Evolutionary conservation across 202 grass and related monocot species (phyloP).

Genomic region (Elaeis oleifera): DNA sequence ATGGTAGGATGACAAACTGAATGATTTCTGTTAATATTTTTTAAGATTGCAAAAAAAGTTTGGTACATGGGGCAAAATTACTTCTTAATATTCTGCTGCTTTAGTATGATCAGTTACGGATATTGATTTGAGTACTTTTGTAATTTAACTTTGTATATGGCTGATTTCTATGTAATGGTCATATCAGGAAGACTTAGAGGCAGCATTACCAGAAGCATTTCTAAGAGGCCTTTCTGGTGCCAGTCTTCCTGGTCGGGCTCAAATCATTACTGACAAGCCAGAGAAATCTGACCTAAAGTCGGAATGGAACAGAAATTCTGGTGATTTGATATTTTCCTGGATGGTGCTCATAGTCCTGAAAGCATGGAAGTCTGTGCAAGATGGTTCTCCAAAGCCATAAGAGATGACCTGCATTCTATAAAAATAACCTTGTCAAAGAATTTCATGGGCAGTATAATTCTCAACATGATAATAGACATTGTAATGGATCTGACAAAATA

Average conservation of each 20-base stretch:
- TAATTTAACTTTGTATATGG: constrained; percentile 7
- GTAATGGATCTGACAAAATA: constrained; percentile 12
- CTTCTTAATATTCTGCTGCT: no score
- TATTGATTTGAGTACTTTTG: not conserved
- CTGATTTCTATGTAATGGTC: constrained; percentile 19
- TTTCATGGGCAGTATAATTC: constrained; percentile 11
- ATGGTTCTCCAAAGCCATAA: constrained; percentile 31
- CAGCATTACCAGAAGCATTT: constrained; percentile 34
- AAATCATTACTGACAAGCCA: constrained; percentile 31
- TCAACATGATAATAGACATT: constrained; percentile 4
- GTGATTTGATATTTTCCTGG: constrained; percentile 42
- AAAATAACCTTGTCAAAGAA: constrained; percentile 17
- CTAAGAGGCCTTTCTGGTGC: constrained; percentile 31
- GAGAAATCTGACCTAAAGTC: constrained; percentile 3
- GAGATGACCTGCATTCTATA: constrained; percentile 1
- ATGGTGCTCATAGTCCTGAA: constrained; percentile 44
- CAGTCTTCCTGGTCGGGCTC: constrained; percentile 30
- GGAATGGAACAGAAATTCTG: constrained; percentile 6
- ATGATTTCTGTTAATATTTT: no score
- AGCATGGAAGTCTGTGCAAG: constrained; percentile 35
- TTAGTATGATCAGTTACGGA: no score
- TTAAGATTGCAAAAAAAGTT: no score
- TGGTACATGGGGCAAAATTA: no score
- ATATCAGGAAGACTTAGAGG: constrained; percentile 21
- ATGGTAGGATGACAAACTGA: no score